Evolutionary conservation across 208 protist genomes (phyloP), one percentile per base, ranked within the genome.

Genomic region (Herpetomonas muscarum): DNA sequence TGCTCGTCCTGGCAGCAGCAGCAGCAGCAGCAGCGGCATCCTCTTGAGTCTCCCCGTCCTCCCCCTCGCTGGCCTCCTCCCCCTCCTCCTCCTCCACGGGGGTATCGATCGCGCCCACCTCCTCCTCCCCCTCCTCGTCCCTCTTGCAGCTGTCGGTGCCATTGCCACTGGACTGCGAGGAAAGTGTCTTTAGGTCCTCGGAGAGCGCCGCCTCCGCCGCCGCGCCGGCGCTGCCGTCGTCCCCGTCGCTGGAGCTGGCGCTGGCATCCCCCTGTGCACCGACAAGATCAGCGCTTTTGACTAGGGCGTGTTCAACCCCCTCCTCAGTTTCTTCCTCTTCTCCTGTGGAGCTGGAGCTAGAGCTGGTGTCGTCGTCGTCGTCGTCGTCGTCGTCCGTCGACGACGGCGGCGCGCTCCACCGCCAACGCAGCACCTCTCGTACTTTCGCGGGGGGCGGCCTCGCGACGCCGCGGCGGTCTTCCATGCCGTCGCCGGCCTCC

Each of bases 341-440:
- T n/a, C n/a, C n/a, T n/a, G n/a, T n/a, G n/a, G n/a, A n/a, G n/a
- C n/a, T n/a, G n/a, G n/a, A n/a, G n/a, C n/a, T n/a, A n/a, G n/a
- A n/a, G n/a, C 5, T 17, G 34, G 34, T 15, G 34, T 39, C 34
- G 10, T 39, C 34, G 15, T 7, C 7, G 15, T 7, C 7, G 34
- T 7, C 39, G 7, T 10, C 9, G 56, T 24, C 36, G 36, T n/a
- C 25, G 36, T 34, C 64, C 9, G 15, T 12, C 4, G 56, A 62
- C 0, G 64, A 76, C 17, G 74, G 68, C 25, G 74, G 74, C 22
- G 57, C 61, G 61, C 74, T 81, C 74, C 68, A 76, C 2, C 74
- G 74, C 74, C 74, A 81, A 13, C 74, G 74, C 57, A 46, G 39
- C 44, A 74, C 74, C 26, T 54, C 57, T 7, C 56, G 45, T 17